Base-by-base conservation (phyloP, 2,329 filamentous ascomycete genomes). In the Nothomitra cinnamomea region DNA sequence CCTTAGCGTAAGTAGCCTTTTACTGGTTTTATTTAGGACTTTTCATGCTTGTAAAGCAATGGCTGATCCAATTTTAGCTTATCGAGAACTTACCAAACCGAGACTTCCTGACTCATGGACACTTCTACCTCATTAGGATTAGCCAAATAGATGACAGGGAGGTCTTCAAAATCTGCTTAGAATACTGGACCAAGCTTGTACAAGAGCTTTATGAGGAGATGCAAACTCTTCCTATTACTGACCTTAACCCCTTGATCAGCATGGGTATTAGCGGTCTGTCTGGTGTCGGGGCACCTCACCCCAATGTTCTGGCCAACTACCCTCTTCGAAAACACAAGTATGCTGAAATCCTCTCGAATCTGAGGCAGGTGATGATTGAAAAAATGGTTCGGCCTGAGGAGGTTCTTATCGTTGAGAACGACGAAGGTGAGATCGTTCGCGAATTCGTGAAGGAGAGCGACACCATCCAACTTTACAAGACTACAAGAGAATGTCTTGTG, bases 401-500 rank as follows among this genome's bases (percentile, higher is more conserved):
- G 70, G 94, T 98, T 7, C 69, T 98, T 61, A 94, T 98, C 63
- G 92, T 98, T n/a, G 92, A 98, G 70, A 98, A 98, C 67, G 92
- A 98, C 58, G 92, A 98, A 69, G 92, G 94, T 58, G 92, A 98
- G 66, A 98, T 98, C 61, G 92, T 98, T 28, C 87, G 92, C 61
- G 92, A 98, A 64, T 98, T 98, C 60, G 92, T 98, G 66, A 98
- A 98, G 73, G 92, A 98, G 71, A 95, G 89, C 61, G 92, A 98
- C 68, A 98, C 92, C 0, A 95, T 98, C 45, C 92, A 98, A 69
- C 78, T 98, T 1, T 98, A 98, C 78, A 98, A 98, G 77, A 96
- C 92, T 1, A 98, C 94, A 52, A 79, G 92, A 64, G 94, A 98
- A 67, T 96, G 92, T 62, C 72, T 98, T 52, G 92, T 98, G 54